phyloP scores from a whole-genome alignment of 148 eudicot genomes.

The Chenopodium quinoa region DNA sequence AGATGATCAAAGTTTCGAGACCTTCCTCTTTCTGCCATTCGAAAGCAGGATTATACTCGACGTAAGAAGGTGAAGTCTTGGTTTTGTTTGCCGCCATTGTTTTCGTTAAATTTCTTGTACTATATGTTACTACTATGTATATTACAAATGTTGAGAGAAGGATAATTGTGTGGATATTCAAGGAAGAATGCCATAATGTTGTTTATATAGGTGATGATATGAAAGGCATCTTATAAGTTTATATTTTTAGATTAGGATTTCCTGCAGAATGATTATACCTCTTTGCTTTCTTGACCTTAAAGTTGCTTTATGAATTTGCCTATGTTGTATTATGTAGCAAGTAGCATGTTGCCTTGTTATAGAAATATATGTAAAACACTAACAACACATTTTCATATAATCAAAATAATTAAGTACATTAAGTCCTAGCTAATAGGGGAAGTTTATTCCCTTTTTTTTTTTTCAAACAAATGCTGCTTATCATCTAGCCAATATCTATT shows the following conservation, averaged over 20 bases:
- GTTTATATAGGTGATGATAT: neutral
- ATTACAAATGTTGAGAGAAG: neutral
- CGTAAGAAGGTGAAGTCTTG: conserved; percentile 18
- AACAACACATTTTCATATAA: no score
- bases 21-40: conserved; percentile 30
- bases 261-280: conserved; percentile 11
- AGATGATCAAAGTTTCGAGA: conserved; percentile 26
- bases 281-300: conserved; percentile 15
- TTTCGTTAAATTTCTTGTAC: neutral
- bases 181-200: neutral
- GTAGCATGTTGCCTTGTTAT: no score
- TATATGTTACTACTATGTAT: neutral
- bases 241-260: neutral
- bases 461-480: no score
- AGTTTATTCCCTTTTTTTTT: no score
- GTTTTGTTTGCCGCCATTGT: conserved; percentile 14
- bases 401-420: no score
- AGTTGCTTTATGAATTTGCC: conserved; percentile 9
- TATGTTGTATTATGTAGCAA: neutral
- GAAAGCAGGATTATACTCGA: conserved; percentile 32
- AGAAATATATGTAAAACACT: no score
- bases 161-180: neutral
- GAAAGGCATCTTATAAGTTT: conserved; percentile 9
- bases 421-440: no score
- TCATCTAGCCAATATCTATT: no score